phyloP scores from a whole-genome alignment of 2,329 filamentous ascomycete genomes.

The Periconia macrospinosa region DNA sequence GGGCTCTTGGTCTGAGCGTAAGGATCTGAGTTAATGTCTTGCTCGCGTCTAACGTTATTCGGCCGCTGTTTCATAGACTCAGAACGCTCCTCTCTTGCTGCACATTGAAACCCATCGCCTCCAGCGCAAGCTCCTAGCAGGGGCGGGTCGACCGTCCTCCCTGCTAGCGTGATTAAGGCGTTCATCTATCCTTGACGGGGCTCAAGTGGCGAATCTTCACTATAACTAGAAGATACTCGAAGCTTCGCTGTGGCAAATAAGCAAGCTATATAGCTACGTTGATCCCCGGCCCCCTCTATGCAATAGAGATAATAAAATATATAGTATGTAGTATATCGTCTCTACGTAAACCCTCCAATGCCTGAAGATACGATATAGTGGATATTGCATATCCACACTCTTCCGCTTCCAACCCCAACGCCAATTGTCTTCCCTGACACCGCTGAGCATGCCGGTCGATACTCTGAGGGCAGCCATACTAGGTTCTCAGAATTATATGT shows the following conservation, averaged over 20 bases:
- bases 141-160: too few relatives aligned
- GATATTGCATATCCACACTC: slow-evolving; percentile 12
- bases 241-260: not conserved
- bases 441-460: slow-evolving; percentile 13
- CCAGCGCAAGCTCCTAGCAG: too few relatives aligned
- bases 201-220: too few relatives aligned
- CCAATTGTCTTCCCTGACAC: slow-evolving; percentile 12
- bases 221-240: not conserved
- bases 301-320: not conserved
- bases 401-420: slow-evolving; percentile 10
- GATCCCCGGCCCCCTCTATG: not conserved
- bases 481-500: slow-evolving; percentile 17
- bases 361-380: not conserved
- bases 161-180: too few relatives aligned
- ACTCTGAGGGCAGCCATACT: slow-evolving; percentile 18
- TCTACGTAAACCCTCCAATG: not conserved
- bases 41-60: too few relatives aligned
- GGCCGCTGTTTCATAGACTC: too few relatives aligned
- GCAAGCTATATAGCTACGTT: not conserved
- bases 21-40: too few relatives aligned
- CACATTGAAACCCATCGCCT: too few relatives aligned
- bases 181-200: too few relatives aligned
- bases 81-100: too few relatives aligned
- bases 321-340: not conserved
- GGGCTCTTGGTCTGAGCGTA: too few relatives aligned